These are phyloP conservation scores for Spergularia bocconei DNA, from an alignment of 148 eudicot genomes.

Conservation along the genomic window DNA sequence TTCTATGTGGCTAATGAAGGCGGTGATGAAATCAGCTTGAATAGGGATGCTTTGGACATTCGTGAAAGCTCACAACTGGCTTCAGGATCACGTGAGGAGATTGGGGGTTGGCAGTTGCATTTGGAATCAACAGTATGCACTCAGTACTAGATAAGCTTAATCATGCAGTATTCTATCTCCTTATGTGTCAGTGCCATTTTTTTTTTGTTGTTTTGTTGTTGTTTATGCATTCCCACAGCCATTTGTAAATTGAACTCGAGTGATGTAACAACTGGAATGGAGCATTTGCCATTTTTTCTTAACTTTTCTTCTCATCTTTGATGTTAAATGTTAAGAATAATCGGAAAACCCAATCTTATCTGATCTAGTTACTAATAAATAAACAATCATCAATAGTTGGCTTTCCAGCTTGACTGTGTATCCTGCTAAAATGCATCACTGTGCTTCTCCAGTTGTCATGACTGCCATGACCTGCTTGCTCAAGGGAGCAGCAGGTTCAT, in stretches of 20 bases:
- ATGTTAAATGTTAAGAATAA: background rate
- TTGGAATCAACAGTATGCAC: slow-evolving; percentile 61
- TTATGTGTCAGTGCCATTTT: too few species aligned
- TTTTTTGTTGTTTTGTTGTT: background rate
- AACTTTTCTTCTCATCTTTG: background rate
- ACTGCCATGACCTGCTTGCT: slow-evolving; percentile 8
- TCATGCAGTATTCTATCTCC: background rate
- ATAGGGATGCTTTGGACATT: slow-evolving; percentile 43
- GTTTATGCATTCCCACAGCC: background rate
- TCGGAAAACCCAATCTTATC: background rate
- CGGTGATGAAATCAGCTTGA: slow-evolving; percentile 55
- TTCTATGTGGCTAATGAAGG: slow-evolving; percentile 94
- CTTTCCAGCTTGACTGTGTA: background rate
- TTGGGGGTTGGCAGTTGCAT: slow-evolving; percentile 88
- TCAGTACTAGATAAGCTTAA: background rate
- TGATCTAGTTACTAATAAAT: background rate
- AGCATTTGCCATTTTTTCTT: background rate
- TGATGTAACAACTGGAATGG: background rate
- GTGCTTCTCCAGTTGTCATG: slow-evolving; percentile 3
- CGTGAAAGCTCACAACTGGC: slow-evolving; percentile 59
- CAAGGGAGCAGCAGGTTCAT: background rate
- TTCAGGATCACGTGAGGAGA: slow-evolving; percentile 64
- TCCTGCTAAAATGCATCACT: background rate
- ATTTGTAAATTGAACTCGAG: too few species aligned
- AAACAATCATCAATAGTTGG: background rate